These are phyloP conservation scores for Pneumocystis jirovecii DNA, from an alignment of 1,139 yeast genomes.

Conservation along the genomic window DNA sequence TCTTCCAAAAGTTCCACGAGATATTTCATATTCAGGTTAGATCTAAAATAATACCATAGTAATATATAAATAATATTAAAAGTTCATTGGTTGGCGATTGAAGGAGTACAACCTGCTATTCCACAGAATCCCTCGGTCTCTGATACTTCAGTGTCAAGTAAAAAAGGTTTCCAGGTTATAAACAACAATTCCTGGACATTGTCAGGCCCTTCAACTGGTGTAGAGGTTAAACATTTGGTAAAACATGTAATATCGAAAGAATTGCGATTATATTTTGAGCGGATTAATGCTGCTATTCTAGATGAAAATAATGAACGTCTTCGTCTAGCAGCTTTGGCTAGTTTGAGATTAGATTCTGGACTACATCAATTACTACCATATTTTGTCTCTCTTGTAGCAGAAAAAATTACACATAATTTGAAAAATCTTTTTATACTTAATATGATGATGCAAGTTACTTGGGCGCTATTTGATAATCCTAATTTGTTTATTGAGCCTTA, in stretches of 20 bases:
- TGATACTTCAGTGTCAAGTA: conserved; percentile 31
- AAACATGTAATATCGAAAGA: conserved; percentile 92
- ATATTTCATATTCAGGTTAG: conserved; percentile 39
- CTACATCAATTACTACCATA: conserved; percentile 93
- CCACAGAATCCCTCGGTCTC: conserved; percentile 88
- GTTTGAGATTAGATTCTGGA: conserved; percentile 85
- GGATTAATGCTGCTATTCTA: conserved; percentile 67
- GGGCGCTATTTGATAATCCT: conserved; percentile 69
- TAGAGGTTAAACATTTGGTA: conserved; percentile 84
- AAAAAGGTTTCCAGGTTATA: conserved; percentile 25
- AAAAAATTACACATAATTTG: conserved; percentile 80
- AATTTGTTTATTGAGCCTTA: conserved; percentile 89
- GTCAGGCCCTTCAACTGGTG: conserved; percentile 34
- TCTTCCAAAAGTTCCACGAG: conserved; percentile 85
- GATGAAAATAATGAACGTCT: conserved; percentile 34
- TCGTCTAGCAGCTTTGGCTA: conserved; percentile 65
- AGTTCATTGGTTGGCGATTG: conserved; percentile 97
- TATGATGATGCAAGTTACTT: conserved; percentile 83
- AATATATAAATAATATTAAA: neutral
- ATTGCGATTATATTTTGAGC: conserved; percentile 81
- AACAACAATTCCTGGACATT: conserved; percentile 15
- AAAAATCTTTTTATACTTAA: conserved; percentile 56
- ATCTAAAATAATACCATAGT: neutral
- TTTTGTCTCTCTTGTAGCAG: conserved; percentile 89
- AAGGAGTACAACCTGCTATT: conserved; percentile 95